Base-by-base conservation (phyloP, 2,329 filamentous ascomycete species). In the Xylaria sp. region DNA sequence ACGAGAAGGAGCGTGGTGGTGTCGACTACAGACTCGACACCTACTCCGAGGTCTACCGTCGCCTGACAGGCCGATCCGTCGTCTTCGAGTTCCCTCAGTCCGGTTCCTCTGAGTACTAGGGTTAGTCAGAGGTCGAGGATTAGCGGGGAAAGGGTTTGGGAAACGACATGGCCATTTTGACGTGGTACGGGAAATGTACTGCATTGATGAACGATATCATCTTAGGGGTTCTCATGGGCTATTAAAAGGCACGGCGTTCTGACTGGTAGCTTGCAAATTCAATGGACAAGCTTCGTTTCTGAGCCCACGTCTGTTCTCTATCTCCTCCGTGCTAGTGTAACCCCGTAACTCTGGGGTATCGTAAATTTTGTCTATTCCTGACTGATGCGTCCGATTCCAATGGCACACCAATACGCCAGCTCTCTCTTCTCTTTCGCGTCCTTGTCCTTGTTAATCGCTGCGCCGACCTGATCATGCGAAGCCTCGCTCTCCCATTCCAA, bases 21-120 rank as follows among this genome's bases (percentile, higher is more conserved):
- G 95, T 99, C 79, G 96, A 99, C 90, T 98, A 98, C 92, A 91
- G 96, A 84, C 93, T 99, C 79, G 96, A 99, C 87, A 98, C 95
- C 83, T 99, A 99, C 90, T 93, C 94, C 76, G 96, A 99, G 91
- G 96, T 99, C 83, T 99, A 99, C 93, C 94, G 94, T 86, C 92
- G 94, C 81, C 89, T 99, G 82, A 99, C 96, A 74, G 96, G 96
- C 86, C 96, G 97, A 86, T 90, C 90, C 83, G 96, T 98, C 83
- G 90, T 91, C 86, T 99, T 99, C 83, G 96, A 99, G 91, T 99
- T 99, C 91, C 96, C 96, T 80, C 92, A 97, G 88, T 89, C 88
- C 82, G 87, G 87, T 81, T 84, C 87, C 80, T 80, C 89, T 78
- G 94, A 97, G 83, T 97, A 92, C 87, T 97, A 96, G 88, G 87